phyloP scores from a whole-genome alignment of 306 rosid genomes.

The Gleditsia sinensis region DNA sequence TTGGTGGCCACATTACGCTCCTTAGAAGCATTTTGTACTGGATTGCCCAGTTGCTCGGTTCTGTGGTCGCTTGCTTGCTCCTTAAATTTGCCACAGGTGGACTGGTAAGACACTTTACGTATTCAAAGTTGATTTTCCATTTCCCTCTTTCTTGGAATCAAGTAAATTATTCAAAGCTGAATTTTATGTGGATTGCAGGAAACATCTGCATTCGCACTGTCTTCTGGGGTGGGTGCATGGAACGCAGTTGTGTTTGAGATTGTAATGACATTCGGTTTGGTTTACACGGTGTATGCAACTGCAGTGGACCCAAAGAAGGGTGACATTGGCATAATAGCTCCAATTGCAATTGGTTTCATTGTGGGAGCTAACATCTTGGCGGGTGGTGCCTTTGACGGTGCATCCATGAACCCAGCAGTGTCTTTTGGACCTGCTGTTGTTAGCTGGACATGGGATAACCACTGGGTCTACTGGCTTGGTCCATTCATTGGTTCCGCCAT shows the following conservation, averaged over 20 bases:
- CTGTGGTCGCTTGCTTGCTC: constrained; percentile 74
- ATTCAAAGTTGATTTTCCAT: no score
- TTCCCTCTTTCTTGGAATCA: no score
- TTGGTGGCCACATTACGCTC: constrained; percentile 65
- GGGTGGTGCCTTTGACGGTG: constrained; percentile 81
- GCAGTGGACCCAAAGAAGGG: constrained; percentile 77
- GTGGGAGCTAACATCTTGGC: constrained; percentile 78
- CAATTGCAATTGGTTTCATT: constrained; percentile 74
- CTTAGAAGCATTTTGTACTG: constrained; percentile 55
- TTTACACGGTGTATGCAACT: constrained; percentile 70
- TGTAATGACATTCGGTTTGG: constrained; percentile 74
- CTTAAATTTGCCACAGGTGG: constrained; percentile 68
- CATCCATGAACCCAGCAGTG: constrained; percentile 78
- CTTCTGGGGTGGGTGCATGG: constrained; percentile 55
- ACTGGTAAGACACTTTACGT: constrained; percentile 45
- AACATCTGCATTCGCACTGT: constrained; percentile 57
- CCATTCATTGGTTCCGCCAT: constrained; percentile 62
- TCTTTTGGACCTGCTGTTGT: constrained; percentile 80
- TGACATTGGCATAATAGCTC: constrained; percentile 65
- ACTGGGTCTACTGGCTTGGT: constrained; percentile 84
- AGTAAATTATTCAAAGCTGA: no score
- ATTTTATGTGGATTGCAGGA: constrained; percentile 37
- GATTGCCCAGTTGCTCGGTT: constrained; percentile 73
- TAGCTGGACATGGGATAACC: constrained; percentile 66
- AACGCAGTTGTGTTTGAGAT: constrained; percentile 70